These are phyloP conservation scores for Takashimella tepidaria DNA, from an alignment of 1,284 basidiomycete species.

Conservation along the genomic window DNA sequence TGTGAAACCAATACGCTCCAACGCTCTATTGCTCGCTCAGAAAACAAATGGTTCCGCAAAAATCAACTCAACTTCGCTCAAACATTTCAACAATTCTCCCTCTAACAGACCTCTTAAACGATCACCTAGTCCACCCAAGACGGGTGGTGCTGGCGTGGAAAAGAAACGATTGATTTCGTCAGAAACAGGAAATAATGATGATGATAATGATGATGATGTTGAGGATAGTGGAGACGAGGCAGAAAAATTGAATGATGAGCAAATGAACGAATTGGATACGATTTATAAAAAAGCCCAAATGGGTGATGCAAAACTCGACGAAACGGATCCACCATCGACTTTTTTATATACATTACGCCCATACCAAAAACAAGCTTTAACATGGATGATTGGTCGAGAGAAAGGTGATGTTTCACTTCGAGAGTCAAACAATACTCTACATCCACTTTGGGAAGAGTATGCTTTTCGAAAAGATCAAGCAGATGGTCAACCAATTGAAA, in stretches of 20 bases:
- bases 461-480: slow-evolving; percentile 40
- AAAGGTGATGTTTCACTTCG: slow-evolving; percentile 64
- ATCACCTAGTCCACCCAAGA: slow-evolving; percentile 4
- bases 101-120: slow-evolving; percentile 1
- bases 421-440: slow-evolving; percentile 62
- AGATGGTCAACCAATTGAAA: slow-evolving; percentile 40
- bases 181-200: slow-evolving; percentile 57
- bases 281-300: slow-evolving; percentile 81
- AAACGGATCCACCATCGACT: slow-evolving; percentile 73
- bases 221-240: slow-evolving; percentile 54
- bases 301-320: slow-evolving; percentile 68
- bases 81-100: slow-evolving; percentile 23
- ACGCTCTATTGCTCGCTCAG: slow-evolving; percentile 40
- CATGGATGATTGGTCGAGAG: slow-evolving; percentile 92
- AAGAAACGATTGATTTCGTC: too few relatives aligned
- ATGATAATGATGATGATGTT: slow-evolving; percentile 55
- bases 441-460: slow-evolving; percentile 89
- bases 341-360: slow-evolving; percentile 75
- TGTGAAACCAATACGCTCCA: slow-evolving; percentile 42
- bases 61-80: slow-evolving; percentile 33
- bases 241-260: slow-evolving; percentile 70
- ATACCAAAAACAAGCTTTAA: slow-evolving; percentile 92
- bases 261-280: slow-evolving; percentile 57
- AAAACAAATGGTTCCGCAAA: slow-evolving; percentile 38
- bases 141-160: slow-evolving; percentile 51